Evolutionary conservation across 2,329 filamentous ascomycete genomes (phyloP), one percentile per base, ranked within the genome.

Genomic region (Metarhizium sp.): DNA sequence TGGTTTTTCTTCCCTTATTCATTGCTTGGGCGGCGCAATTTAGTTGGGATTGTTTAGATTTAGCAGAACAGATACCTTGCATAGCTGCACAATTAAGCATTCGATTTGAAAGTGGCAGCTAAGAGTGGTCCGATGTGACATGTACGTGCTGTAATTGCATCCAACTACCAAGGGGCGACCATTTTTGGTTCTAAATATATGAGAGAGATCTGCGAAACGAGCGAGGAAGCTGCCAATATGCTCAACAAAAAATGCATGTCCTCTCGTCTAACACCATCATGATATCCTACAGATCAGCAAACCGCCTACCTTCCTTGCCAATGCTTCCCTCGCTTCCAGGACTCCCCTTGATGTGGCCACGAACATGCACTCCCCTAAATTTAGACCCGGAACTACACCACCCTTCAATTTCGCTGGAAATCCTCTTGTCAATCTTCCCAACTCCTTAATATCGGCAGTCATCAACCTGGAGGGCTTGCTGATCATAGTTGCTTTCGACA

Each of bases 341-440:
- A 95, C 79, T 1, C 92, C 92, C 60, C 77, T 73, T 65, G 90
- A 85, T 18, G 91, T 96, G 14, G 78, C 82, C 51, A 96, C 66
- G 66, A 92, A 92, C 67, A 96, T 73, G 67, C 84, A 87, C 78
- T 96, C 92, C 55, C 92, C 92, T 14, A 94, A 75, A 59, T 81
- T 85, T 62, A 96, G 67, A 0, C 90, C 90, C 66, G 85, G 81
- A 32, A 95, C 79, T 59, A 85, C 84, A 11, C 91, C 84, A 58
- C 82, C 81, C 14, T 79, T 78, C 34, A 72, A 57, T 58, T 68
- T 71, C 4, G 80, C 78, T 54, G 81, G 78, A 59, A 86, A 78
- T 3, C 92, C 92, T 59, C 87, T 77, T 7, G 86, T 80, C 34
- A 96, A 75, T 56, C 75, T 73, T 47, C 79, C 78, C 58, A 96